Percentiles rank a stretch among this genome's conserved stretches.
These are phyloP conservation scores for Sicyos baderoa DNA, from an alignment of 306 rosid species.

Conservation along the genomic window DNA sequence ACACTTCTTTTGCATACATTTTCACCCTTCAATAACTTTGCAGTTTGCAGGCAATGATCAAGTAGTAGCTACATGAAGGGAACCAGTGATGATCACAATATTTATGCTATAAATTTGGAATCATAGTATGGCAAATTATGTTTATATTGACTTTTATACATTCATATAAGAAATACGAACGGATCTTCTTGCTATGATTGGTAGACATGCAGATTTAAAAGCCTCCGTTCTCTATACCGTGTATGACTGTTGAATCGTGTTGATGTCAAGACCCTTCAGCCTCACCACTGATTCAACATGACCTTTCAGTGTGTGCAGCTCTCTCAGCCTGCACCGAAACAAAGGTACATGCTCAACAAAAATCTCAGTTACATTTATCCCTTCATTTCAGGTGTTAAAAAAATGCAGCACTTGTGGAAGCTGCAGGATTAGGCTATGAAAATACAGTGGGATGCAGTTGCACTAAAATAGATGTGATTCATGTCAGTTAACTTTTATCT, in stretches of 20 bases:
- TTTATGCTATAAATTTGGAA: constrained; percentile 4
- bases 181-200: background rate
- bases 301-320: constrained; percentile 55
- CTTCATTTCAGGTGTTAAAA: background rate
- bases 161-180: background rate
- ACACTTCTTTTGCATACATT: background rate
- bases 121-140: background rate
- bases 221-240: constrained; percentile 29
- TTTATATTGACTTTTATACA: constrained; percentile 7
- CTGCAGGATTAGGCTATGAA: background rate
- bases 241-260: constrained; percentile 61
- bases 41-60: background rate
- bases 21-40: background rate
- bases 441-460: constrained; percentile 5
- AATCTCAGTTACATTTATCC: background rate
- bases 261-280: constrained; percentile 57
- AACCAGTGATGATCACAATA: background rate
- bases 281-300: constrained; percentile 75
- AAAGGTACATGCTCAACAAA: background rate
- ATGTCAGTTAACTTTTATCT: constrained; percentile 4
- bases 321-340: constrained; percentile 49
- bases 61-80: background rate
- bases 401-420: background rate
- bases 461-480: background rate
- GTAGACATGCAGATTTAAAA: background rate